phyloP scores from a whole-genome alignment of 805 yeast genomes.

The Pichia californica region DNA sequence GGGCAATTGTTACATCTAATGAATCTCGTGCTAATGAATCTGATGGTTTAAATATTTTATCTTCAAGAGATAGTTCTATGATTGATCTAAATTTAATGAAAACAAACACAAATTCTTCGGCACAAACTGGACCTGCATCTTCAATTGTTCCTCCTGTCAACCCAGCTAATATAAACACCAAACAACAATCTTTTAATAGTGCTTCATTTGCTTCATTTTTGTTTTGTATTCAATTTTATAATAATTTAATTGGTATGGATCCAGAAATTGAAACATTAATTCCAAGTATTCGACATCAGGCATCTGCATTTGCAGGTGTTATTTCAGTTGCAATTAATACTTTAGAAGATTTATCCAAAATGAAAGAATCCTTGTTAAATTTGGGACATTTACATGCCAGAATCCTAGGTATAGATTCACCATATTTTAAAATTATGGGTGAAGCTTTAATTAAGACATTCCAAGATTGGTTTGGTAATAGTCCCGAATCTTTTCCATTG shows the following conservation, averaged over 20 bases:
- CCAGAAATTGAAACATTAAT: constrained; percentile 57
- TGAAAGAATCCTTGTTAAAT: constrained; percentile 54
- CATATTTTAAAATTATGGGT: constrained; percentile 67
- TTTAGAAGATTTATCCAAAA: constrained; percentile 48
- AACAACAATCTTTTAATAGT: constrained; percentile 11
- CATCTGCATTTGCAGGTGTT: constrained; percentile 74
- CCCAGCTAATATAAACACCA: neutral
- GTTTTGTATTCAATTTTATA: constrained; percentile 72
- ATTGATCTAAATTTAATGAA: neutral
- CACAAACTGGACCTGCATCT: neutral
- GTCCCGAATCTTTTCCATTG: constrained; percentile 38
- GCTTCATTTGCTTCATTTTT: constrained; percentile 46
- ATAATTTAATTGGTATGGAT: constrained; percentile 56
- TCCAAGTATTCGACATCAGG: constrained; percentile 75
- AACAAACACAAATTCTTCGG: constrained; percentile 3
- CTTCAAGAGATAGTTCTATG: constrained; percentile 4
- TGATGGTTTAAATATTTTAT: neutral
- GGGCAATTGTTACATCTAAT: constrained; percentile 35
- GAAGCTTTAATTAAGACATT: constrained; percentile 63
- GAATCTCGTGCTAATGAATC: constrained; percentile 10
- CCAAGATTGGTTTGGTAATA: constrained; percentile 47
- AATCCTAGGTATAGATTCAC: constrained; percentile 64
- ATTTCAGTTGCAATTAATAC: constrained; percentile 59
- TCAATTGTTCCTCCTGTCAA: no score
- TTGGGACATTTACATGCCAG: constrained; percentile 73